phyloP scores from a whole-genome alignment of 345 rosid genomes.

The Turritis glabra region DNA sequence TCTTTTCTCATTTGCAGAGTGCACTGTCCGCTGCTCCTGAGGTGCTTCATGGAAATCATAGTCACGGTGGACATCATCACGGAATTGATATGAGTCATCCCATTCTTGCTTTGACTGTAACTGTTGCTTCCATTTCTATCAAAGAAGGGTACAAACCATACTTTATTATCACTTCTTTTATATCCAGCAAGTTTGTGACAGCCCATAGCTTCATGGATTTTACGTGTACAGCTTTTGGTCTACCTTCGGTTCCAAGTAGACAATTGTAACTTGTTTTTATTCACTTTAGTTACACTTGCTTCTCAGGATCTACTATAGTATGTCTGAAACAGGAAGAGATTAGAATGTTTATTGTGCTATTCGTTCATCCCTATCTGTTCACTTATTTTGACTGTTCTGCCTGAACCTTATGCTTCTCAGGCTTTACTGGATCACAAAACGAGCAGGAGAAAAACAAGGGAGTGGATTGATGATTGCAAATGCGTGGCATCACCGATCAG shows the following conservation, averaged over 20 bases:
- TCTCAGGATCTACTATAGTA: not conserved
- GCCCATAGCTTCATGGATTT: not conserved
- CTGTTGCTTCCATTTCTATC: conserved; percentile 71
- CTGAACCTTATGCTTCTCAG: conserved; percentile 39
- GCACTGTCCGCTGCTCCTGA: conserved; percentile 56
- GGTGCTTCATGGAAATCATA: conserved; percentile 43
- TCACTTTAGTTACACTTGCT: not conserved
- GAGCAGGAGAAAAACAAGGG: conserved; percentile 81
- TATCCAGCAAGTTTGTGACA: not conserved
- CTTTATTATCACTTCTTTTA: not conserved
- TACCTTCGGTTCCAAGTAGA: not conserved
- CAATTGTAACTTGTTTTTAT: not conserved
- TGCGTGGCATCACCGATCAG: conserved; percentile 99
- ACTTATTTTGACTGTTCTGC: not conserved
- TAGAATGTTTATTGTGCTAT: not conserved
- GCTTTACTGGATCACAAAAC: conserved; percentile 91
- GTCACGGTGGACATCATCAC: conserved; percentile 60
- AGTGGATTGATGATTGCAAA: conserved; percentile 98
- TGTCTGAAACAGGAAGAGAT: conserved; percentile 11
- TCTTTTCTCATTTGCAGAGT: conserved; percentile 47
- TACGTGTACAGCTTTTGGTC: not conserved
- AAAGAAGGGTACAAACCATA: conserved; percentile 68
- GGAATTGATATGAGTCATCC: conserved; percentile 87
- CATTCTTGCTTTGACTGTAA: conserved; percentile 70
- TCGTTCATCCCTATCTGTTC: conserved; percentile 2